Evolutionary conservation across 306 rosid genomes (phyloP).

Genomic region (Fragaria vesca): DNA sequence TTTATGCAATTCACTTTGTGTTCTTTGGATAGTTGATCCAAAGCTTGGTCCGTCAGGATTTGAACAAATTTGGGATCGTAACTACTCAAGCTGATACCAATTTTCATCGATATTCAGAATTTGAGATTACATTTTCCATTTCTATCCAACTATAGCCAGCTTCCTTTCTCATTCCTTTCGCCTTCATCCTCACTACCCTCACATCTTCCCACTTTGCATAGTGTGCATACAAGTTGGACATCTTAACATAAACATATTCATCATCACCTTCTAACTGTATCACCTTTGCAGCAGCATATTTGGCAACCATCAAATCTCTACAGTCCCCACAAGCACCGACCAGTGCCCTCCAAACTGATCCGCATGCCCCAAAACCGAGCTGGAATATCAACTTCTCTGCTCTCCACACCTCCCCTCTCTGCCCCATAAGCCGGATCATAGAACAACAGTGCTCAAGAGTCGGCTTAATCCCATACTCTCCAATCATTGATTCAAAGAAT

Average conservation of each 20-base stretch:
- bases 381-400: slow-evolving; percentile 48
- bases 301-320: slow-evolving; percentile 45
- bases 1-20: too few relatives aligned
- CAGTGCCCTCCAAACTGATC: slow-evolving; percentile 66
- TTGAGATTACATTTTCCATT: slow-evolving; percentile 24
- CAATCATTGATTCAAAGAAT: slow-evolving; percentile 48
- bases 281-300: slow-evolving; percentile 58
- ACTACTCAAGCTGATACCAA: background rate
- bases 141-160: slow-evolving; percentile 63
- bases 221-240: slow-evolving; percentile 63
- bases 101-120: background rate
- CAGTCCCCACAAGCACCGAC: slow-evolving; percentile 54
- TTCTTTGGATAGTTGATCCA: background rate
- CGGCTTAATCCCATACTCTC: slow-evolving; percentile 49
- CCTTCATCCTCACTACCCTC: slow-evolving; percentile 51
- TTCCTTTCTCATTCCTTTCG: slow-evolving; percentile 48
- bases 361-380: slow-evolving; percentile 51
- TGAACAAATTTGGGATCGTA: background rate
- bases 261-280: slow-evolving; percentile 48
- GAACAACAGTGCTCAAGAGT: slow-evolving; percentile 68
- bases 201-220: slow-evolving; percentile 67
- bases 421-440: slow-evolving; percentile 64
- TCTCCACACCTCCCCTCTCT: slow-evolving; percentile 55
- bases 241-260: slow-evolving; percentile 53
- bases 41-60: background rate